Conservation (phyloP, 306 rosid genomes). For the Sindora glabra region DNA sequence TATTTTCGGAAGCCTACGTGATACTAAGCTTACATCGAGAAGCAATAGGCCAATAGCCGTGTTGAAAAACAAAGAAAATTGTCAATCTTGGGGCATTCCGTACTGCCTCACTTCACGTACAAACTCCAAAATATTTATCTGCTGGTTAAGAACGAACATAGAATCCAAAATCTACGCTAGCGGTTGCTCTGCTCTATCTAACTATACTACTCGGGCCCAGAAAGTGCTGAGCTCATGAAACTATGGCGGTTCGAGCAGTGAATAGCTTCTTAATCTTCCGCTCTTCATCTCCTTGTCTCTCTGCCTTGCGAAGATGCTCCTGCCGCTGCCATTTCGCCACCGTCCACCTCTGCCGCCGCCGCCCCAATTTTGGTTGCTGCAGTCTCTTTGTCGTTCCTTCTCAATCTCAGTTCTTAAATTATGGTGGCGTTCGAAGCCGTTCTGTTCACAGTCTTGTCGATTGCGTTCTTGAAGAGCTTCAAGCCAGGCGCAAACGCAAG, state of each 20-base stretch:
- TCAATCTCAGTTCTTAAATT: slow-evolving; percentile 10
- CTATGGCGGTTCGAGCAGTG: slow-evolving; percentile 67
- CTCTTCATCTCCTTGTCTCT: slow-evolving; percentile 43
- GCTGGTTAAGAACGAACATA: too few relatives aligned
- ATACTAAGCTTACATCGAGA: too few relatives aligned
- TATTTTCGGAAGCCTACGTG: too few relatives aligned
- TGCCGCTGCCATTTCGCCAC: slow-evolving; percentile 20
- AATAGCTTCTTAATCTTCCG: slow-evolving; percentile 47
- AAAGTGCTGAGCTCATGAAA: neutral
- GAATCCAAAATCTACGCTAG: too few relatives aligned
- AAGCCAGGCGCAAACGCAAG: slow-evolving; percentile 30
- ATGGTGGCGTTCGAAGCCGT: slow-evolving; percentile 33
- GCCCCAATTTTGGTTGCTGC: slow-evolving; percentile 4
- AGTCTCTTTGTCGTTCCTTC: slow-evolving; percentile 7
- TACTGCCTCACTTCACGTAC: too few relatives aligned
- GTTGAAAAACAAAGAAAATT: too few relatives aligned
- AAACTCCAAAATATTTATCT: too few relatives aligned
- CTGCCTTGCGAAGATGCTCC: slow-evolving; percentile 37
- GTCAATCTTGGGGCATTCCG: too few relatives aligned
- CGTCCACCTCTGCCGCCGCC: slow-evolving; percentile 24
- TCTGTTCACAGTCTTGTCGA: slow-evolving; percentile 55
- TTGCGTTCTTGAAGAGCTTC: slow-evolving; percentile 59
- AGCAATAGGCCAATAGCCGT: too few relatives aligned
- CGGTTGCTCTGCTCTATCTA: too few relatives aligned
- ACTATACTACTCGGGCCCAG: neutral